These are phyloP conservation scores for Tylopilus balloui DNA, from an alignment of 768 basidiomycete genomes.

Conservation along the genomic window DNA sequence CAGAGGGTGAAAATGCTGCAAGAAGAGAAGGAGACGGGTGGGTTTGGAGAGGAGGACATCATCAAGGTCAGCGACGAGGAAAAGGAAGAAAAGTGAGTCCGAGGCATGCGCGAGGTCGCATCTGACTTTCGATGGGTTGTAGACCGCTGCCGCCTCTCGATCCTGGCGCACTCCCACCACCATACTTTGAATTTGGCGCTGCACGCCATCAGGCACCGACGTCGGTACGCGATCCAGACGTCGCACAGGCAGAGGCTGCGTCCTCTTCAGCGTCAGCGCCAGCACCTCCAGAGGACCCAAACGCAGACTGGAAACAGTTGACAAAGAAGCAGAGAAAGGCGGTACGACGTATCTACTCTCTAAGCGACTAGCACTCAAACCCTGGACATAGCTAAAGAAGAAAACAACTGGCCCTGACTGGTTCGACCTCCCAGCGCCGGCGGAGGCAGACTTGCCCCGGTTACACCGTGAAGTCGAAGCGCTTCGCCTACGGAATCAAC, in stretches of 20 bases:
- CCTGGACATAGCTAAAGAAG: conserved; percentile 49
- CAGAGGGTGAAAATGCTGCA: conserved; percentile 20
- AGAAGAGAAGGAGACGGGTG: conserved; percentile 20
- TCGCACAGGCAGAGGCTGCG: conserved; percentile 47
- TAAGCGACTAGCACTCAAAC: background rate
- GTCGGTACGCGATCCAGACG: conserved; percentile 57
- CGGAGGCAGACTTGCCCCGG: conserved; percentile 72
- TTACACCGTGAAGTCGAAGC: conserved; percentile 85
- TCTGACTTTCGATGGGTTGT: conserved; percentile 3
- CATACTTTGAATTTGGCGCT: conserved; percentile 57
- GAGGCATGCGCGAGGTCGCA: background rate
- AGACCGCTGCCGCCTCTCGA: conserved; percentile 63
- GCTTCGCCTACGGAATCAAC: conserved; percentile 76
- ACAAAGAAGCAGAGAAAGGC: conserved; percentile 72
- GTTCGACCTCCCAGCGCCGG: conserved; percentile 85
- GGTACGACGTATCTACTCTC: conserved; percentile 36
- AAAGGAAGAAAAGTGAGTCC: conserved; percentile 30
- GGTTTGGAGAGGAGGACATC: conserved; percentile 49
- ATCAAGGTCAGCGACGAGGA: conserved; percentile 43
- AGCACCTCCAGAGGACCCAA: conserved; percentile 58
- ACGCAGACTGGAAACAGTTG: conserved; percentile 59
- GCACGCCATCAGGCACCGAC: conserved; percentile 41
- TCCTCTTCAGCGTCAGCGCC: conserved; percentile 48
- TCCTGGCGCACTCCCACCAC: conserved; percentile 56
- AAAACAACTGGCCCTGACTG: conserved; percentile 76